phyloP scores from a whole-genome alignment of 2,329 filamentous ascomycete species.

The Chaetomium sp. region DNA sequence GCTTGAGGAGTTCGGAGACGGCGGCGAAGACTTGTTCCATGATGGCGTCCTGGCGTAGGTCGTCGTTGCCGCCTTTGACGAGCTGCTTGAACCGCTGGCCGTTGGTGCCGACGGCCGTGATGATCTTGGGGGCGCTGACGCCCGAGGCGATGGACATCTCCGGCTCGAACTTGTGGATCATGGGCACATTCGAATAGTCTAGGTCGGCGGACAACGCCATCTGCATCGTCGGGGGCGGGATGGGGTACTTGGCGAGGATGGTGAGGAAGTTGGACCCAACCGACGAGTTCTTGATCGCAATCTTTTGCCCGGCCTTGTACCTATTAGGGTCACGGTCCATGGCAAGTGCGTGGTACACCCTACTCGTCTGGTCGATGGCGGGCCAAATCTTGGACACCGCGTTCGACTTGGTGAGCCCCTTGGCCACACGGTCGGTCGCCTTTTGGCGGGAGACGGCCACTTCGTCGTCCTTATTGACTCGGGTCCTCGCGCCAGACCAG shows the following conservation, averaged over 20 bases:
- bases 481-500: constrained; percentile 70
- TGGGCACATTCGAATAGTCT: constrained; percentile 71
- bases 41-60: constrained; percentile 91
- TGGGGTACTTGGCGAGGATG: constrained; percentile 55
- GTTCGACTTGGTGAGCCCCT: constrained; percentile 50
- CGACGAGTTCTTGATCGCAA: constrained; percentile 49
- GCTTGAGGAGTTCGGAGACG: constrained; percentile 81
- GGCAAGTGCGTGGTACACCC: constrained; percentile 58
- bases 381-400: constrained; percentile 55
- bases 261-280: constrained; percentile 58
- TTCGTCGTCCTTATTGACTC: constrained; percentile 64
- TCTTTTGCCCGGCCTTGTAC: constrained; percentile 61
- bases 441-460: constrained; percentile 65
- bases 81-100: constrained; percentile 80
- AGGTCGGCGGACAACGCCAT: constrained; percentile 66
- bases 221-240: constrained; percentile 86
- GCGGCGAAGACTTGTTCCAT: constrained; percentile 99
- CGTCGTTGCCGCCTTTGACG: constrained; percentile 92
- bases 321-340: constrained; percentile 56
- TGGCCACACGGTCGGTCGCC: constrained; percentile 64
- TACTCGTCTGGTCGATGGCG: constrained; percentile 67
- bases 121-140: constrained; percentile 87
- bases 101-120: constrained; percentile 72
- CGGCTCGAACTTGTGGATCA: constrained; percentile 64
- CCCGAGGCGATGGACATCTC: constrained; percentile 82